Percentiles rank a stretch among this genome's conserved stretches.
phyloP scores from a whole-genome alignment of 805 yeast species.

The Wickerhamiella dianesei region DNA sequence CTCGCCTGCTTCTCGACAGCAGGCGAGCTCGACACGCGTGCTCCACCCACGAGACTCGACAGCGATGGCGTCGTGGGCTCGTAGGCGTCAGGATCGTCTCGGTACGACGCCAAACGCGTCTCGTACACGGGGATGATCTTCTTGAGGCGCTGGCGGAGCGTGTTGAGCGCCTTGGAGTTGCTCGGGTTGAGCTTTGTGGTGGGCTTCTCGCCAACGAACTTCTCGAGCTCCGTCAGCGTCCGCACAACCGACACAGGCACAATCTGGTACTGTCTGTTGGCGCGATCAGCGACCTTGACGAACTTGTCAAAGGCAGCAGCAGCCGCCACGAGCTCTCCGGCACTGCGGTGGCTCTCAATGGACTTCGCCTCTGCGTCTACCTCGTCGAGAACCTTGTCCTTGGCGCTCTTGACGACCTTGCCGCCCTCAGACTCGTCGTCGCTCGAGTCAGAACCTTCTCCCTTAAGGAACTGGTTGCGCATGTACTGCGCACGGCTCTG shows the following conservation, averaged over 20 bases:
- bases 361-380: conserved; percentile 51
- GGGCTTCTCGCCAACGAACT: conserved; percentile 40
- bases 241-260: conserved; percentile 62
- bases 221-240: conserved; percentile 59
- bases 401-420: conserved; percentile 83
- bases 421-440: conserved; percentile 52
- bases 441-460: conserved; percentile 29
- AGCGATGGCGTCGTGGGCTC: conserved; percentile 20
- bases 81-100: conserved; percentile 61
- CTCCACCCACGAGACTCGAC: background rate
- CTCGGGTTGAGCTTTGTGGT: conserved; percentile 64
- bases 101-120: conserved; percentile 42
- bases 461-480: conserved; percentile 26
- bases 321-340: conserved; percentile 67
- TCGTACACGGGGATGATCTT: conserved; percentile 63
- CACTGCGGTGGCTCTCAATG: conserved; percentile 53
- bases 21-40: conserved; percentile 19
- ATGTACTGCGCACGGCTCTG: conserved; percentile 24
- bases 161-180: conserved; percentile 75
- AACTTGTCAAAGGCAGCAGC: conserved; percentile 65
- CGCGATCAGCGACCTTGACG: conserved; percentile 49
- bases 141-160: conserved; percentile 75
- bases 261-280: conserved; percentile 60
- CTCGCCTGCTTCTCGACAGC: conserved; percentile 17
- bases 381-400: conserved; percentile 84